Percentiles rank a stretch among this genome's conserved stretches.
Evolutionary conservation across 148 eudicot genomes (phyloP).

Genomic region (Pharnaceum exiguum): DNA sequence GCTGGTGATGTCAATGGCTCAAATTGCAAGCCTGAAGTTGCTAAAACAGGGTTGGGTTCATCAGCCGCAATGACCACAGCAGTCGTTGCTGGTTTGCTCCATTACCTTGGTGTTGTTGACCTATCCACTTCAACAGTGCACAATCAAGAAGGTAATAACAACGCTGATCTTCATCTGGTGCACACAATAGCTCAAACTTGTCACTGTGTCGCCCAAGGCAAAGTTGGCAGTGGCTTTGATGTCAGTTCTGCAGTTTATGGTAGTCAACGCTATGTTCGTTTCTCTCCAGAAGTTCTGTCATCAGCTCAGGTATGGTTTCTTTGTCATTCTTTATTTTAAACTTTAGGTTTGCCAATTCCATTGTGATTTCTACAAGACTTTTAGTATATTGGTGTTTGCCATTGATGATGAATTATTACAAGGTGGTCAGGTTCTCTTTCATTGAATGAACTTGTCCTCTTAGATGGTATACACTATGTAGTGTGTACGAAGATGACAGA

Average conservation of each 20-base stretch:
- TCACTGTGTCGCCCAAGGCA: slow-evolving; percentile 98
- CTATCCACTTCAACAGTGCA: slow-evolving; percentile 43
- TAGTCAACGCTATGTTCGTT: slow-evolving; percentile 92
- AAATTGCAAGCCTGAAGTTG: slow-evolving; percentile 88
- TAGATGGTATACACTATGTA: too few species aligned
- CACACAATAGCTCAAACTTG: slow-evolving; percentile 72
- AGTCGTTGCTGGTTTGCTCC: slow-evolving; percentile 91
- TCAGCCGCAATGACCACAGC: slow-evolving; percentile 99
- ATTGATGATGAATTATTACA: too few species aligned
- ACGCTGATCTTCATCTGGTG: slow-evolving; percentile 59
- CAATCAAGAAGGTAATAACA: slow-evolving; percentile 19
- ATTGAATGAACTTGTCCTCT: too few species aligned
- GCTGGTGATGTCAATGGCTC: slow-evolving; percentile 41
- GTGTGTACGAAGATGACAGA: too few species aligned
- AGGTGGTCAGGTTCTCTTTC: too few species aligned
- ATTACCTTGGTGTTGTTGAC: slow-evolving; percentile 75
- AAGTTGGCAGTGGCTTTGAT: slow-evolving; percentile 98
- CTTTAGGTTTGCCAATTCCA: neutral
- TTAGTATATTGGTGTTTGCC: neutral
- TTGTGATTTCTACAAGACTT: neutral
- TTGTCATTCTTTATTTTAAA: neutral
- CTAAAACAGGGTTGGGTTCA: slow-evolving; percentile 97
- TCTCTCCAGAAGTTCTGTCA: slow-evolving; percentile 91
- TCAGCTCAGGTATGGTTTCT: slow-evolving; percentile 78
- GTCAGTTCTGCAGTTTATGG: slow-evolving; percentile 99